phyloP scores from a whole-genome alignment of 1,284 basidiomycete species.

The Nidula niveotomentosa region DNA sequence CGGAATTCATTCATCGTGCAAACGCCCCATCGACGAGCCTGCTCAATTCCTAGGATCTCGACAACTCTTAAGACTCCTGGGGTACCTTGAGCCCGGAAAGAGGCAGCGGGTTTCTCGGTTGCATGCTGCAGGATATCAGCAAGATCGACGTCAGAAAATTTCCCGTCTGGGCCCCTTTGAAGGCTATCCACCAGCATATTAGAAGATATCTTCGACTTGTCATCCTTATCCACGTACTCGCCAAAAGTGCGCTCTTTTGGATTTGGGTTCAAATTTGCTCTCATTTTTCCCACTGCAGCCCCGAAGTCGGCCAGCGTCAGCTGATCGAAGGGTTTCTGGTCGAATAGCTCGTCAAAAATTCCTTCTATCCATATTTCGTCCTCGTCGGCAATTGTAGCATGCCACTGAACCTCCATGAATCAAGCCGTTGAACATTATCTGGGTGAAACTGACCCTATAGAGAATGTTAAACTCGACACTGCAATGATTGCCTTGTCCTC shows the following conservation, averaged over 20 bases:
- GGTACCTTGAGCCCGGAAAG: conserved; percentile 43
- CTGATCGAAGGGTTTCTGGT: background rate
- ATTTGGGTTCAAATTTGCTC: conserved; percentile 6
- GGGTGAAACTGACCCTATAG: conserved; percentile 34
- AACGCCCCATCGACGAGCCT: conserved; percentile 36
- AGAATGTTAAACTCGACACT: conserved; percentile 56
- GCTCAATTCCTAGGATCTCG: conserved; percentile 46
- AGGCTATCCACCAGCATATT: conserved; percentile 12
- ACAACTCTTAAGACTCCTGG: conserved; percentile 41
- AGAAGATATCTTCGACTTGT: too few relatives aligned
- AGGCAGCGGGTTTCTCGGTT: conserved; percentile 39
- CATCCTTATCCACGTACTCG: conserved; percentile 20
- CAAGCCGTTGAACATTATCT: too few relatives aligned
- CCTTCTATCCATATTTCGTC: conserved; percentile 44
- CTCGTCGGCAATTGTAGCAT: conserved; percentile 29
- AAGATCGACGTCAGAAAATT: conserved; percentile 43
- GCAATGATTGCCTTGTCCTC: conserved; percentile 47
- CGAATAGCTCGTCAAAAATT: conserved; percentile 22
- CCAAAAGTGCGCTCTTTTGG: conserved; percentile 33
- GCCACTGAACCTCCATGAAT: conserved; percentile 25
- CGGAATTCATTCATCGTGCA: conserved; percentile 62
- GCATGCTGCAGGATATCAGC: conserved; percentile 38
- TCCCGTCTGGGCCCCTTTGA: conserved; percentile 26
- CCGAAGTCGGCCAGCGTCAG: conserved; percentile 6
- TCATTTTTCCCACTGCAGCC: background rate